phyloP scores from a whole-genome alignment of 2,329 filamentous ascomycete genomes.

The Pestalotiopsis sp. region DNA sequence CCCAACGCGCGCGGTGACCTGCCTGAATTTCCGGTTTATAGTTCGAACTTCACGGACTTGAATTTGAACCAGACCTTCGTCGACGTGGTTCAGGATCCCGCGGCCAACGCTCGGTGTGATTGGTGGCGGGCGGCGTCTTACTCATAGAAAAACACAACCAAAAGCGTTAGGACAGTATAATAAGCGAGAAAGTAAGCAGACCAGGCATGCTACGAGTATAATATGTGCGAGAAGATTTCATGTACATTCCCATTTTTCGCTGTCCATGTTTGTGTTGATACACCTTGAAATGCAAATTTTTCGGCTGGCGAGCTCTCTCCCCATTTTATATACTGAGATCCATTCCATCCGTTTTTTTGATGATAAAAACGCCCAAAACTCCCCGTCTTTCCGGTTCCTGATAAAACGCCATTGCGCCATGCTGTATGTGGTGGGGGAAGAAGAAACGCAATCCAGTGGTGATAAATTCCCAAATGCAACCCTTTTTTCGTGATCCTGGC shows the following conservation, averaged over 20 bases:
- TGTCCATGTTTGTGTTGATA: no score
- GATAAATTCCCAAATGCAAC: not conserved
- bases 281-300: no score
- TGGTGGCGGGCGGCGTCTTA: constrained; percentile 6
- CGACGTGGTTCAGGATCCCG: constrained; percentile 1
- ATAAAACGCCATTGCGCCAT: not conserved
- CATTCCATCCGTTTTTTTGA: not conserved
- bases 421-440: not conserved
- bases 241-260: no score
- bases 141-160: not conserved
- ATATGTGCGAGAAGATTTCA: no score
- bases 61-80: constrained; percentile 10
- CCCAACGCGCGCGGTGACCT: not conserved
- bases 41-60: not conserved
- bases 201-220: no score
- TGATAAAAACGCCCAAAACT: not conserved
- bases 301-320: no score
- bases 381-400: not conserved
- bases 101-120: constrained; percentile 5
- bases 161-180: not conserved
- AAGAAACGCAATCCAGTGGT: not conserved
- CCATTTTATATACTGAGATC: not conserved
- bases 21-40: not conserved
- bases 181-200: no score
- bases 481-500: not conserved